A percentile compares a stretch with the other conserved stretches of the same genome.
Evolutionary conservation across 129 eudicot genomes (phyloP).

Genomic region (Escallonia rubra): DNA sequence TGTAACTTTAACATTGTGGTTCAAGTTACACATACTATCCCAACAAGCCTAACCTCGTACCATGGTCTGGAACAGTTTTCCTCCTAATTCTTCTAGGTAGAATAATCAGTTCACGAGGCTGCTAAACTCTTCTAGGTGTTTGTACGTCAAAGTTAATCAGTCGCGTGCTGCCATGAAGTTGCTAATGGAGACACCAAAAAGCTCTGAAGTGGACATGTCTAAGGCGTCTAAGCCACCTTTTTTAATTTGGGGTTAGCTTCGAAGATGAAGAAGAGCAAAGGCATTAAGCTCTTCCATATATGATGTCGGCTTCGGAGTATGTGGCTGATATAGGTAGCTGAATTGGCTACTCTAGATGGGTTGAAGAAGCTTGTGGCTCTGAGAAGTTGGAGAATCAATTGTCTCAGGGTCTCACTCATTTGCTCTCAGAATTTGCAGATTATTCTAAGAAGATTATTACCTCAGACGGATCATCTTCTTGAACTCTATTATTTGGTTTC

Average conservation of each 20-base stretch:
- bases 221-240: not conserved
- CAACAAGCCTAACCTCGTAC: too few species aligned
- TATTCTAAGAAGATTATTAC: too few species aligned
- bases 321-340: not conserved
- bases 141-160: not conserved
- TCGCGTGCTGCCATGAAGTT: not conserved
- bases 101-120: not conserved
- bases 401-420: not conserved
- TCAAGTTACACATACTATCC: too few species aligned
- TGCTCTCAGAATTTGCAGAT: not conserved
- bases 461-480: too few species aligned
- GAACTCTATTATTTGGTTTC: too few species aligned
- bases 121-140: not conserved
- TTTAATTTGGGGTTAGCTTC: conserved; percentile 8
- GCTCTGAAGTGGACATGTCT: conserved; percentile 7
- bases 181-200: conserved; percentile 12
- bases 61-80: too few species aligned
- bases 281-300: conserved; percentile 5
- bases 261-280: not conserved
- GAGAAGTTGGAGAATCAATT: not conserved
- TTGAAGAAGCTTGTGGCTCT: conserved; percentile 2
- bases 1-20: too few species aligned
- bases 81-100: too few species aligned
- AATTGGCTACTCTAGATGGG: not conserved
- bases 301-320: not conserved